Base-by-base conservation (phyloP, 805 yeast genomes). In the Metschnikowia peoriensis region DNA sequence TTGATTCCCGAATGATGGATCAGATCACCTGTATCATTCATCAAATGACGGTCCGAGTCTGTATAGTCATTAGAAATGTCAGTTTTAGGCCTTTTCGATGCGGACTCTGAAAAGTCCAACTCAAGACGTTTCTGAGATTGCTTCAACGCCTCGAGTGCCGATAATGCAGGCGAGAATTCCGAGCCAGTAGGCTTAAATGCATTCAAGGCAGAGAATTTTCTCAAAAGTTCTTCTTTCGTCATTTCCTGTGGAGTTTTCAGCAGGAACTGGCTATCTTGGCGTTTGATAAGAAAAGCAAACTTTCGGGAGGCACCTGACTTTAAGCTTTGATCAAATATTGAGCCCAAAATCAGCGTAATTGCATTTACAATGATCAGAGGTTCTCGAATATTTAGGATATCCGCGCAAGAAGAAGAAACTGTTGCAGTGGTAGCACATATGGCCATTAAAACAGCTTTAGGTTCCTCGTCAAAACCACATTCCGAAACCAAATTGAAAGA, bases 401-500 rank as follows among this genome's bases (percentile, higher is more conserved):
- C 35, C 15, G 56, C 56, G 16, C 54, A 47, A 3, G 54, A 32
- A 7, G 49, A 46, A 0, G 59, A 56, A 5, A 46, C 60, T 15
- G 61, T 53, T 17, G 67, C 64, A 35, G 49, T 45, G 14, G 66
- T 57, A 29, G 72, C 71, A 15, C 67, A 63, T 7, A 65, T 54
- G 28, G 66, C 61, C 38, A 60, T 51, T 44, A 60, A 42, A 4
- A 51, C 70, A 32, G 69, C 67, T 49, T 61, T 61, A 1, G 75
- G 68, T 40, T 69, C 72, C 38, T 69, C 75, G 15, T 65, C 64
- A 14, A 60, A 61, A 8, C 71, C 61, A 27, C 67, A 61, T n/a
- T 67, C 71, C 0, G 68, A 69, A 55, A 67, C 59, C 16, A 75
- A 67, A 62, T 68, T 72, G 61, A 66, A 74, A 41, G 66, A 63